Percentiles rank a stretch among this genome's conserved stretches.
Evolutionary conservation across 2,329 filamentous ascomycete genomes (phyloP).

Genomic region (Alternaria sp.): DNA sequence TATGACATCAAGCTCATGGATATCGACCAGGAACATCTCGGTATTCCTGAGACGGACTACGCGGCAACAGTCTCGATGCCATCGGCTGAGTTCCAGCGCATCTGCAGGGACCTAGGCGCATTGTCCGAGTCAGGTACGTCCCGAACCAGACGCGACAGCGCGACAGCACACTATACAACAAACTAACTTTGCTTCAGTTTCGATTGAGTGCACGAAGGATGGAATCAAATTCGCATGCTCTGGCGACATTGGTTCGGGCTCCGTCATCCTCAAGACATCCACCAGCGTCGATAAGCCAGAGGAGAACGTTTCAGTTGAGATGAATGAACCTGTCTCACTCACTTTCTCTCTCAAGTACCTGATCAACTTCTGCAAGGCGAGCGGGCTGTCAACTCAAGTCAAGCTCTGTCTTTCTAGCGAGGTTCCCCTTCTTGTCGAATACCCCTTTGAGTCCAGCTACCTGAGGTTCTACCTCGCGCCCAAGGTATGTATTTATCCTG

Average conservation of each 20-base stretch:
- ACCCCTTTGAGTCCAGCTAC: slow-evolving; percentile 84
- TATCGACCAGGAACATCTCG: slow-evolving; percentile 98
- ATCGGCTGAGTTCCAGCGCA: slow-evolving; percentile 86
- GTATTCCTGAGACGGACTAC: slow-evolving; percentile 99
- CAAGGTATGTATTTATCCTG: slow-evolving; percentile 69
- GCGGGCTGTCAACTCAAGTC: slow-evolving; percentile 79
- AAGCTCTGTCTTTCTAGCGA: slow-evolving; percentile 95
- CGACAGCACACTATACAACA: slow-evolving; percentile 4
- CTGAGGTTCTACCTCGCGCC: slow-evolving; percentile 97
- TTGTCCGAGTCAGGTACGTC: slow-evolving; percentile 92
- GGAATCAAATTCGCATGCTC: slow-evolving; percentile 93
- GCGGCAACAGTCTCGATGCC: slow-evolving; percentile 91
- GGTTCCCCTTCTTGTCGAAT: slow-evolving; percentile 95
- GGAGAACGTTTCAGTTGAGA: slow-evolving; percentile 83
- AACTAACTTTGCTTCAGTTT: slow-evolving; percentile 63
- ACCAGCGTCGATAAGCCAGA: slow-evolving; percentile 84
- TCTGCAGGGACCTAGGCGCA: slow-evolving; percentile 88
- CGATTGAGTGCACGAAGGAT: slow-evolving; percentile 96
- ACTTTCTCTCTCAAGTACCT: slow-evolving; percentile 99
- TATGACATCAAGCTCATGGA: slow-evolving; percentile 99
- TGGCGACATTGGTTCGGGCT: slow-evolving; percentile 94
- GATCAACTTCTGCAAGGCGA: slow-evolving; percentile 99
- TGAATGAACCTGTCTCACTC: slow-evolving; percentile 89
- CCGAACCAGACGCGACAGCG: not conserved
- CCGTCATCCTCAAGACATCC: slow-evolving; percentile 88